These are phyloP conservation scores for Pichia norvegensis DNA, from an alignment of 1,139 yeast genomes.

Conservation along the genomic window DNA sequence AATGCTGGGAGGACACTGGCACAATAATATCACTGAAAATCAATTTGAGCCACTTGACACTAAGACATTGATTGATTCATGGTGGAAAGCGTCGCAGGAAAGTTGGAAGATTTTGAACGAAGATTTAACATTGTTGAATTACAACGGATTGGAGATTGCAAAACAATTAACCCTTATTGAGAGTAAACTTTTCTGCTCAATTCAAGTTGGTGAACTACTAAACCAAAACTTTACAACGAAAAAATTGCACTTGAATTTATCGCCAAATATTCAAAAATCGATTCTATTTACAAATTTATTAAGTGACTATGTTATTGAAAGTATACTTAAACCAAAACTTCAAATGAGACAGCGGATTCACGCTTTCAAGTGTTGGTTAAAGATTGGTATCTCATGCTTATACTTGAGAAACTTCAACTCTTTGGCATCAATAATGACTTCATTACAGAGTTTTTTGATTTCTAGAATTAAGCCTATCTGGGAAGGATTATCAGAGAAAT, in stretches of 20 bases:
- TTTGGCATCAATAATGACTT: conserved; percentile 78
- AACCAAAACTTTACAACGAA: conserved; percentile 66
- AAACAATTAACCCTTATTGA: conserved; percentile 80
- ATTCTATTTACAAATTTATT: conserved; percentile 70
- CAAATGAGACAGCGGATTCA: conserved; percentile 46
- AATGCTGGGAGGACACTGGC: conserved; percentile 46
- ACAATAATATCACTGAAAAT: conserved; percentile 8
- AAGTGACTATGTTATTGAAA: conserved; percentile 77
- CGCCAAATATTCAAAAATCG: conserved; percentile 68
- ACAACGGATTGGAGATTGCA: conserved; percentile 76
- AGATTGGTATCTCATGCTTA: conserved; percentile 73
- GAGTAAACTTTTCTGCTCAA: conserved; percentile 57
- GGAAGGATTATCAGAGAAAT: conserved; percentile 59
- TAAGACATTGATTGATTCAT: conserved; percentile 27
- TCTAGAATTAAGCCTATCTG: conserved; percentile 62
- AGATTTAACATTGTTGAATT: conserved; percentile 49
- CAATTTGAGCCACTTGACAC: conserved; percentile 25
- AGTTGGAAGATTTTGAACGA: conserved; percentile 28
- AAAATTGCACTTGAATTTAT: conserved; percentile 51
- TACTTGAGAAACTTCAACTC: conserved; percentile 80
- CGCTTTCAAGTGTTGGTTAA: conserved; percentile 72
- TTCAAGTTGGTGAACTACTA: conserved; percentile 65
- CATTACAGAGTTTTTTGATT: conserved; percentile 74
- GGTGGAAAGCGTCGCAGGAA: conserved; percentile 33
- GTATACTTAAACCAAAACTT: conserved; percentile 50